A percentile compares a stretch with the other conserved stretches of the same genome.
These are phyloP conservation scores for Cyclotella baltica DNA, from an alignment of 108 stramenopile species.

Conservation along the genomic window DNA sequence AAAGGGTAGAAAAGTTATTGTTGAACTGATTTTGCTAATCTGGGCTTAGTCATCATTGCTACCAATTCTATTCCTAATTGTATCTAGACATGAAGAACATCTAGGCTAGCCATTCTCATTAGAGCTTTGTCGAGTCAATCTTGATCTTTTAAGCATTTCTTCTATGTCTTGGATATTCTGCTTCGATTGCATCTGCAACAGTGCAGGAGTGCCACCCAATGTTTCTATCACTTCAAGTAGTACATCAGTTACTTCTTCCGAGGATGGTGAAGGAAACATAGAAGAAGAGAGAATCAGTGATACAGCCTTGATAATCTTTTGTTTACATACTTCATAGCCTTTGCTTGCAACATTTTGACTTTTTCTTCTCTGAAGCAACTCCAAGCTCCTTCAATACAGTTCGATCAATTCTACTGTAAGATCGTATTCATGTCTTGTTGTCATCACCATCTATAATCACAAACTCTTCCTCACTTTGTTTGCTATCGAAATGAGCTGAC, in stretches of 20 bases:
- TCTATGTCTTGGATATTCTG: slow-evolving; percentile 36
- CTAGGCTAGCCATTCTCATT: slow-evolving; percentile 42
- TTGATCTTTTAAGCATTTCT: slow-evolving; percentile 45
- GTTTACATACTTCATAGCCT: slow-evolving; percentile 67
- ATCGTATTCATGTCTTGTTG: slow-evolving; percentile 59
- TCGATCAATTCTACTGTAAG: slow-evolving; percentile 55
- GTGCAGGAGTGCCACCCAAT: slow-evolving; percentile 58
- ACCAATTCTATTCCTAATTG: slow-evolving; percentile 20
- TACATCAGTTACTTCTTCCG: slow-evolving; percentile 52
- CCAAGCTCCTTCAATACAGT: slow-evolving; percentile 21
- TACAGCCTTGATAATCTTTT: slow-evolving; percentile 46
- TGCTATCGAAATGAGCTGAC: slow-evolving; percentile 48
- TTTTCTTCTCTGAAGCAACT: slow-evolving; percentile 42
- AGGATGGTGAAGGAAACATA: slow-evolving; percentile 55
- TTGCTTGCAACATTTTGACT: slow-evolving; percentile 60
- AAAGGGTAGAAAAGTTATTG: slow-evolving; percentile 33
- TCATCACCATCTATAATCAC: slow-evolving; percentile 70
- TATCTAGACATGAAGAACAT: slow-evolving; percentile 52
- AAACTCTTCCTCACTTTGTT: slow-evolving; percentile 46
- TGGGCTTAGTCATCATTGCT: slow-evolving; percentile 27
- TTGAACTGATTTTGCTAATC: slow-evolving; percentile 39
- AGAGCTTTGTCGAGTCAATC: slow-evolving; percentile 36
- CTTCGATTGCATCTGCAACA: slow-evolving; percentile 46
- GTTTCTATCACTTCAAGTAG: slow-evolving; percentile 54
- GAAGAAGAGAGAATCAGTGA: slow-evolving; percentile 57